phyloP scores from a whole-genome alignment of 331 rosid genomes.

The Prunus yedoensis region DNA sequence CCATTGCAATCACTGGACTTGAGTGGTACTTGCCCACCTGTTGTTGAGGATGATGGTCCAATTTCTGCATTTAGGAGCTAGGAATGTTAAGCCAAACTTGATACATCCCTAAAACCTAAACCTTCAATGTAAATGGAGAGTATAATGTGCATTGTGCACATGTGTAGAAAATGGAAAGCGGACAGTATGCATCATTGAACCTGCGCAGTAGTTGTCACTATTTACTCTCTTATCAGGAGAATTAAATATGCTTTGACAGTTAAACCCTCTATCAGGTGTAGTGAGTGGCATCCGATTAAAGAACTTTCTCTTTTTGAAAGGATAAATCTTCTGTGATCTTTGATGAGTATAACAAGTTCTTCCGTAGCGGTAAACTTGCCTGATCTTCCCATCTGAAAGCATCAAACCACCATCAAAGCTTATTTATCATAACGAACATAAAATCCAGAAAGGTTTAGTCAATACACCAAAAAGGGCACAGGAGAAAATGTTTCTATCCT shows the following conservation, averaged over 20 bases:
- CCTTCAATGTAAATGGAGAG: constrained; percentile 18
- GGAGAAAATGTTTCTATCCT: not conserved
- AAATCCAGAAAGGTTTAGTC: constrained; percentile 1
- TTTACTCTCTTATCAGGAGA: constrained; percentile 40
- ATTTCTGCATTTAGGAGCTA: constrained; percentile 44
- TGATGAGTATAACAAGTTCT: constrained; percentile 39
- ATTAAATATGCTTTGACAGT: constrained; percentile 40
- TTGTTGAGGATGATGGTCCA: constrained; percentile 49
- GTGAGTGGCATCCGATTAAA: constrained; percentile 44
- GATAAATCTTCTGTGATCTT: constrained; percentile 60
- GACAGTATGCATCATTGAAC: constrained; percentile 31
- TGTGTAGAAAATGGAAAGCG: constrained; percentile 17
- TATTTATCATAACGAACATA: constrained; percentile 3
- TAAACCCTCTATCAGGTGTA: constrained; percentile 49
- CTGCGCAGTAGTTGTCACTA: constrained; percentile 38
- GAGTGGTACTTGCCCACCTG: constrained; percentile 36
- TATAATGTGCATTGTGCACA: not conserved
- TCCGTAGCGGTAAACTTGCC: constrained; percentile 14
- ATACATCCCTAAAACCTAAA: constrained; percentile 10
- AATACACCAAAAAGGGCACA: not conserved
- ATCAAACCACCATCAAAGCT: constrained; percentile 21
- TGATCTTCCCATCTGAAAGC: constrained; percentile 39
- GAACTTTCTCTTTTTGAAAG: constrained; percentile 79
- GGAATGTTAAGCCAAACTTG: constrained; percentile 29
- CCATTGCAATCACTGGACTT: constrained; percentile 58